A percentile compares a stretch with the other conserved stretches of the same genome.
These are phyloP conservation scores for Cercospora berteroae DNA, from an alignment of 2,329 filamentous ascomycete species.

Conservation along the genomic window DNA sequence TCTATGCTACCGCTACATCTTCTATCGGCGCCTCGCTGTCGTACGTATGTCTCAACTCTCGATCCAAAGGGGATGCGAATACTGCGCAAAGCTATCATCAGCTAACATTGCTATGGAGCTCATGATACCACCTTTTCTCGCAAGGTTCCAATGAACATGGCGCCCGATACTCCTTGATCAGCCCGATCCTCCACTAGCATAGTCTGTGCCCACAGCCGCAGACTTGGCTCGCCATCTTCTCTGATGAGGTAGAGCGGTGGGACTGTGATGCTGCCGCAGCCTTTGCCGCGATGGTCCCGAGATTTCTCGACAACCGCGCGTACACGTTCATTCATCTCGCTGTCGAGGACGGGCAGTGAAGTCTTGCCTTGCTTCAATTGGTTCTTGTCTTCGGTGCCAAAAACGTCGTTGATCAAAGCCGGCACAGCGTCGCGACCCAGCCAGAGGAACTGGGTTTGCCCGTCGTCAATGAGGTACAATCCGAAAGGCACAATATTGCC, in stretches of 20 bases:
- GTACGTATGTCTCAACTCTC: neutral
- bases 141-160: slow-evolving; percentile 87
- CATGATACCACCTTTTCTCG: slow-evolving; percentile 77
- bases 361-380: slow-evolving; percentile 90
- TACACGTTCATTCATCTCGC: slow-evolving; percentile 94
- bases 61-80: neutral
- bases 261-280: slow-evolving; percentile 88
- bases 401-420: slow-evolving; percentile 84
- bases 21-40: slow-evolving; percentile 4
- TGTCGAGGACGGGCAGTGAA: slow-evolving; percentile 80
- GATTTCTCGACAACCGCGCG: slow-evolving; percentile 90
- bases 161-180: slow-evolving; percentile 87
- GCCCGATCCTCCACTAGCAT: slow-evolving; percentile 91
- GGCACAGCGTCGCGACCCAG: slow-evolving; percentile 89
- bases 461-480: slow-evolving; percentile 93
- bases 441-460: slow-evolving; percentile 97
- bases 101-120: neutral
- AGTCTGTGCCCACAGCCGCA: slow-evolving; percentile 96
- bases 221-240: slow-evolving; percentile 90
- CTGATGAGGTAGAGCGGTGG: slow-evolving; percentile 91
- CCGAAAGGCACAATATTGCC: slow-evolving; percentile 85
- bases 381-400: slow-evolving; percentile 78
- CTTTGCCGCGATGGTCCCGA: slow-evolving; percentile 78
- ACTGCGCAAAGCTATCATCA: neutral
- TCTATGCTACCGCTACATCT: slow-evolving; percentile 4